These are phyloP conservation scores for Colletotrichum salicis DNA, from an alignment of 2,329 filamentous ascomycete species.

Conservation along the genomic window DNA sequence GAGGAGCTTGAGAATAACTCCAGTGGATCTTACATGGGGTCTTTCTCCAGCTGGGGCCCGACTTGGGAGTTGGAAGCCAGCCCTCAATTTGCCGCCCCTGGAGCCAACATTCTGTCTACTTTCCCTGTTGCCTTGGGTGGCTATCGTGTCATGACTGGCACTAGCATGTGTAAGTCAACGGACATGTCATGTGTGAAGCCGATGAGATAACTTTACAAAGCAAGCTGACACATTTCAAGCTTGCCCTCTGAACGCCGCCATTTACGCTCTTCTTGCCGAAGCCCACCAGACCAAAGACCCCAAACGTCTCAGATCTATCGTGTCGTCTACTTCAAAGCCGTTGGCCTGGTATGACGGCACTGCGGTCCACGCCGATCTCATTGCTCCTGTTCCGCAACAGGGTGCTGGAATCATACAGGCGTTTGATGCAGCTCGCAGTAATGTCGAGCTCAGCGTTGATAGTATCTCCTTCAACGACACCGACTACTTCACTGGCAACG, in stretches of 20 bases:
- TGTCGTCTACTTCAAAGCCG: constrained; percentile 61
- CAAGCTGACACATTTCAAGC: constrained; percentile 41
- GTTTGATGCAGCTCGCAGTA: constrained; percentile 66
- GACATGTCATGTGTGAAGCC: no score
- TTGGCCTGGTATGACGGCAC: constrained; percentile 58
- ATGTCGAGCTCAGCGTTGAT: constrained; percentile 62
- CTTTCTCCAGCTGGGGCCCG: constrained; percentile 69
- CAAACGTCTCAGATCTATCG: constrained; percentile 57
- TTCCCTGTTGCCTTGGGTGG: constrained; percentile 58
- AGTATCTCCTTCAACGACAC: constrained; percentile 73
- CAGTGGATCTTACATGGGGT: constrained; percentile 51
- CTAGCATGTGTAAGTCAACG: constrained; percentile 60
- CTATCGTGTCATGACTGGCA: constrained; percentile 67
- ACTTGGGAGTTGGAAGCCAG: constrained; percentile 68
- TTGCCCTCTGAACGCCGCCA: constrained; percentile 64
- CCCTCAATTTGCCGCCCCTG: constrained; percentile 65
- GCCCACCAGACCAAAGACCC: constrained; percentile 62
- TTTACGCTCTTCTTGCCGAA: constrained; percentile 64
- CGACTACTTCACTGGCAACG: constrained; percentile 59
- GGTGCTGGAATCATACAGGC: constrained; percentile 70
- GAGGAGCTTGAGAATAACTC: constrained; percentile 22
- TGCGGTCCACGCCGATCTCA: constrained; percentile 45
- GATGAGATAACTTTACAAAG: neutral
- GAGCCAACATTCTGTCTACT: constrained; percentile 68
- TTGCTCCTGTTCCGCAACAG: constrained; percentile 69